These are phyloP conservation scores for Chytriomyces confervae DNA, from an alignment of 192 early-diverging fungal species.

Conservation along the genomic window DNA sequence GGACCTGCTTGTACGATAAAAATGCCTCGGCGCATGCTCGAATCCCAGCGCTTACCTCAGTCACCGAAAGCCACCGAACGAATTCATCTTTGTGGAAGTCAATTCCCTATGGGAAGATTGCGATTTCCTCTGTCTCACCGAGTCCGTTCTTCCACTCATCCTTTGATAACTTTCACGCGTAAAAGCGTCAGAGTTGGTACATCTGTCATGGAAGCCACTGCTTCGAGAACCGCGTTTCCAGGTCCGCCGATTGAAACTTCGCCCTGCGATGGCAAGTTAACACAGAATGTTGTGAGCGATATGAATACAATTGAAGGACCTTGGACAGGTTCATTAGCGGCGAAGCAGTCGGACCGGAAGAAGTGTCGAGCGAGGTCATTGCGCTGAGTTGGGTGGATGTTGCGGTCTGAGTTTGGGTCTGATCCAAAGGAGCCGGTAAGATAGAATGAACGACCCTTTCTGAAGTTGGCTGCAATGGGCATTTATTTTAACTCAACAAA, in stretches of 20 bases:
- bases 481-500: too few relatives aligned
- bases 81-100: constrained; percentile 59
- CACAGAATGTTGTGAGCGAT: too few relatives aligned
- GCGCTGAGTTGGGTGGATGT: too few relatives aligned
- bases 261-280: too few relatives aligned
- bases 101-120: constrained; percentile 55
- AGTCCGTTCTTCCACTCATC: constrained; percentile 70
- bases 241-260: background rate
- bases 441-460: too few relatives aligned
- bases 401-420: too few relatives aligned
- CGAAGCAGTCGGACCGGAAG: too few relatives aligned
- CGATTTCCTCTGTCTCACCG: constrained; percentile 62
- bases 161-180: constrained; percentile 25
- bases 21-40: background rate
- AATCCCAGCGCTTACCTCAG: constrained; percentile 32
- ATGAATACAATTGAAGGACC: too few relatives aligned
- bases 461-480: too few relatives aligned
- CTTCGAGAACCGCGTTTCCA: constrained; percentile 13
- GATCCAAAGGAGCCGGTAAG: too few relatives aligned
- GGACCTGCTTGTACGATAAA: background rate
- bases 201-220: constrained; percentile 4
- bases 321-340: too few relatives aligned
- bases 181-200: constrained; percentile 25
- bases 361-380: too few relatives aligned
- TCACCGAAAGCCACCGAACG: constrained; percentile 59